Evolutionary conservation across 768 basidiomycete genomes (phyloP), one percentile per base, ranked within the genome.

Genomic region (Harrya chromipes): DNA sequence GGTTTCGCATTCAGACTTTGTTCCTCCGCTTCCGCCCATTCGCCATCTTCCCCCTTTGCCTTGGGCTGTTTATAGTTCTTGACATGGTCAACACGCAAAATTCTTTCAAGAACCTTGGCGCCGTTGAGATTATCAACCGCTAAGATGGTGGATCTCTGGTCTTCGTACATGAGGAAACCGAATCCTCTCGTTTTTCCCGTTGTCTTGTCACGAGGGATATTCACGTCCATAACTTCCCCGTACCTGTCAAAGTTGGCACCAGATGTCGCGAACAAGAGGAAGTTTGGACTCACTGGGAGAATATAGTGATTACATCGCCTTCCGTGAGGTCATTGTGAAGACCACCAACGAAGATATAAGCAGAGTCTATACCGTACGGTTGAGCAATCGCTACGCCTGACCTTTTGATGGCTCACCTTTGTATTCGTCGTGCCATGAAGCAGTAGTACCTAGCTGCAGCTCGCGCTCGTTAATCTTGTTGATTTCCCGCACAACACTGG

Each of bases 51-150:
- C 29, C 80, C 83, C 68, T 87, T 87, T 42, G 70, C 65, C 64
- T 83, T 90, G 4, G 85, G 81, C 60, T 98, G 94, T 63, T 90
- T 93, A 67, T 98, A 98, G 58, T 92, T 80, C 67, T 85, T 89
- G 55, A 90, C 89, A 62, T 94, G 90, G 66, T 97, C 93, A 35
- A 97, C 97, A 16, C 94, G 84, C 43, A 99, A 73, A 3, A 84
- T 95, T 58, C 85, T 77, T 14, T 87, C 91, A 27, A 97, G 73
- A 36, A 98, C 86, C 46, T 83, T 82, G 40, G 94, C 90, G 36
- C 97, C 97, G 62, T 97, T 98, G 69, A 99, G 83, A 73, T 99
- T 99, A 73, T 99, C 97, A 54, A 99, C 95, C 9, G 97, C 97
- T 42, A 99, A 78, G 43, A 97, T 69, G 6, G 97, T 99, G 52